Percentiles rank a stretch among this genome's conserved stretches.
These are phyloP conservation scores for Aspergillus fumigatus DNA, from an alignment of 2,329 filamentous ascomycete species.

Conservation along the genomic window DNA sequence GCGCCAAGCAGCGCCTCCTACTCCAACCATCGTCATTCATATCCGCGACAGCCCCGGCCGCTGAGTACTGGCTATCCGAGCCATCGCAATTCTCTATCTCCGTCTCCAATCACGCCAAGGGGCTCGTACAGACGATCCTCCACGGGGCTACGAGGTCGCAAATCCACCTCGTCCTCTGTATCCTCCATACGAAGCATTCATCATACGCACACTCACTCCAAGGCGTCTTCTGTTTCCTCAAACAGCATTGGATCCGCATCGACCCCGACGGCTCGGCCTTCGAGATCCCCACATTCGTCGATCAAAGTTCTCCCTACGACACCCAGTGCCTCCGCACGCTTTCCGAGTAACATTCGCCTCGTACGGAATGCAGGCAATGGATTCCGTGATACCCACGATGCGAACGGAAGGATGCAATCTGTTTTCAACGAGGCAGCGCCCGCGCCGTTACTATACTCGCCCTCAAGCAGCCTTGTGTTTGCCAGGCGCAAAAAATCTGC, in stretches of 20 bases:
- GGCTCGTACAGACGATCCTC: slow-evolving; percentile 81
- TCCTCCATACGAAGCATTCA: slow-evolving; percentile 90
- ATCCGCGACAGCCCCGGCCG: slow-evolving; percentile 33
- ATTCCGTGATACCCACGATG: slow-evolving; percentile 23
- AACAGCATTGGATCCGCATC: slow-evolving; percentile 66
- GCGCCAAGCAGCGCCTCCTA: slow-evolving; percentile 41
- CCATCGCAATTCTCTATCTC: slow-evolving; percentile 72
- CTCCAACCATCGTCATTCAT: slow-evolving; percentile 39
- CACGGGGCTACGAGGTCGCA: slow-evolving; percentile 77
- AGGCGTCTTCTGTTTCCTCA: slow-evolving; percentile 88
- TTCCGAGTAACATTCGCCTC: slow-evolving; percentile 81
- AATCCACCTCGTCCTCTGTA: slow-evolving; percentile 92
- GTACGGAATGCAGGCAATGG: slow-evolving; percentile 53
- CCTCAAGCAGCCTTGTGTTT: slow-evolving; percentile 42
- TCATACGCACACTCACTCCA: slow-evolving; percentile 84
- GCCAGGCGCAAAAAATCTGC: slow-evolving; percentile 43
- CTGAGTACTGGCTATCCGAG: slow-evolving; percentile 31
- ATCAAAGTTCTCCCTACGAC: slow-evolving; percentile 95
- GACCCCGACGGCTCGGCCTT: slow-evolving; percentile 61
- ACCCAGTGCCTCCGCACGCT: slow-evolving; percentile 64
- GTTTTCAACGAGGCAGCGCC: slow-evolving; percentile 38
- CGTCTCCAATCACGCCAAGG: slow-evolving; percentile 80
- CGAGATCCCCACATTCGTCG: slow-evolving; percentile 77
- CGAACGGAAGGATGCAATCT: slow-evolving; percentile 22
- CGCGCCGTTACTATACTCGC: slow-evolving; percentile 34